Base-by-base conservation (phyloP, 305 asterid genomes). In the Coffea humblotiana region DNA sequence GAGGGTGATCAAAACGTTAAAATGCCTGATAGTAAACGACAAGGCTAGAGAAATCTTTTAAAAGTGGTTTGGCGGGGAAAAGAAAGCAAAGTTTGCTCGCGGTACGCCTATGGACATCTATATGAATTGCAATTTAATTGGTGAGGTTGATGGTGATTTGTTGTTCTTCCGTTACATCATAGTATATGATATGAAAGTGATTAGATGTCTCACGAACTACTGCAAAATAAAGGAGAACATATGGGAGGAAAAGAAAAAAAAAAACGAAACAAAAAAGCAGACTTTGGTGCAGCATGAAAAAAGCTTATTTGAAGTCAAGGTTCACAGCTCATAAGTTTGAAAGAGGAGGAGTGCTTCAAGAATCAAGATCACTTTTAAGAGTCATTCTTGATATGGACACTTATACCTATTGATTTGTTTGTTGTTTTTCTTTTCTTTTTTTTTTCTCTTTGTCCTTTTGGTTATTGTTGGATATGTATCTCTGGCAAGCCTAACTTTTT, bases 401-500 rank as follows among this genome's bases (percentile, higher is more conserved):
- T 16, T 47, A 0, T 16, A n/a, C 81, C 81, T 65, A 71, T 40
- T 40, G 43, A 40, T 81, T 71, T 74, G 54, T 82, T 70, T 63
- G 65, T 80, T 87, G 21, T 52, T 52, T 52, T 51, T 51, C 16
- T 51, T 8, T 21, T 29, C 65, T 66, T 68, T 51, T 8, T 21
- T 29, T 70, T 66, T 68, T 84, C n/a, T 45, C 65, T 68, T 72
- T 13, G 32, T 76, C 21, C 25, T 43, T 70, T 8, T 37, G 37
- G 64, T 75, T 60, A 79, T 89, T 27, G 73, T 84, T 77, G 11
- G 71, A 72, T 65, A 77, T 52, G 35, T 51, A 78, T 76, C 83
- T 84, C 90, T 76, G 84, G 91, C 89, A 85, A 72, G 88, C 91
- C 93, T 78, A 84, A 85, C 79, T 88, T 89, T 91, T 89, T 84